A percentile compares a stretch with the other conserved stretches of the same genome.
These are phyloP conservation scores for Lipomyces oligophaga DNA, from an alignment of 805 yeast genomes.

Conservation along the genomic window DNA sequence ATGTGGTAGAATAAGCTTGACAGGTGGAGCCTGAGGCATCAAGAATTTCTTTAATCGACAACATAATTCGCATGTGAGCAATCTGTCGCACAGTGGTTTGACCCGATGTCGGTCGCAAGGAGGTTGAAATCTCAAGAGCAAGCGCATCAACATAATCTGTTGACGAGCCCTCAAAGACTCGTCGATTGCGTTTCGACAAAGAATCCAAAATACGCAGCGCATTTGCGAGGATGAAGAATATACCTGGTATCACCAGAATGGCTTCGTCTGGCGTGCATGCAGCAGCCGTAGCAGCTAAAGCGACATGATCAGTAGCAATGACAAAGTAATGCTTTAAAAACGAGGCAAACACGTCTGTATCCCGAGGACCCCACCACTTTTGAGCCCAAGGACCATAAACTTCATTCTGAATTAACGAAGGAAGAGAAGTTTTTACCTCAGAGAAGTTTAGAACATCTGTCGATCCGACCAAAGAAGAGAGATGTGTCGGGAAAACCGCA, in stretches of 20 bases:
- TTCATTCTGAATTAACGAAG: slow-evolving; percentile 17
- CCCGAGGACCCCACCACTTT: slow-evolving; percentile 36
- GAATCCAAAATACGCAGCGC: slow-evolving; percentile 31
- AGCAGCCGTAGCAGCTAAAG: slow-evolving; percentile 27
- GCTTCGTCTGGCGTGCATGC: slow-evolving; percentile 23
- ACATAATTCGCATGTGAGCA: slow-evolving; percentile 33
- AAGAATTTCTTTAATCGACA: slow-evolving; percentile 39
- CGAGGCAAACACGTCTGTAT: slow-evolving; percentile 41
- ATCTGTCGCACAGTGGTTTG: slow-evolving; percentile 7
- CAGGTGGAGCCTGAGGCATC: slow-evolving; percentile 33
- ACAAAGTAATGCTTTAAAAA: slow-evolving; percentile 43
- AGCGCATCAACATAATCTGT: neutral
- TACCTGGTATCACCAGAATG: slow-evolving; percentile 35
- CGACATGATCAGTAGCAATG: slow-evolving; percentile 33
- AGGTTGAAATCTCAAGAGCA: slow-evolving; percentile 6
- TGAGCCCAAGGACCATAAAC: slow-evolving; percentile 39
- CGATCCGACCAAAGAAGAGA: slow-evolving; percentile 31
- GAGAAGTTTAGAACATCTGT: slow-evolving; percentile 7
- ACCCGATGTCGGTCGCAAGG: slow-evolving; percentile 11
- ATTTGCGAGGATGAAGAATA: slow-evolving; percentile 33
- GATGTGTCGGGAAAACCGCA: slow-evolving; percentile 32
- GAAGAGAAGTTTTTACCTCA: slow-evolving; percentile 25
- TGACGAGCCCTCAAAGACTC: neutral
- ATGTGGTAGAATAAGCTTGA: slow-evolving; percentile 35
- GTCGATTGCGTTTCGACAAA: slow-evolving; percentile 16